Evolutionary conservation across 176 grass and related monocot genomes (phyloP), one percentile per base, ranked within the genome.

Genomic region (Tillandsia leiboldiana): DNA sequence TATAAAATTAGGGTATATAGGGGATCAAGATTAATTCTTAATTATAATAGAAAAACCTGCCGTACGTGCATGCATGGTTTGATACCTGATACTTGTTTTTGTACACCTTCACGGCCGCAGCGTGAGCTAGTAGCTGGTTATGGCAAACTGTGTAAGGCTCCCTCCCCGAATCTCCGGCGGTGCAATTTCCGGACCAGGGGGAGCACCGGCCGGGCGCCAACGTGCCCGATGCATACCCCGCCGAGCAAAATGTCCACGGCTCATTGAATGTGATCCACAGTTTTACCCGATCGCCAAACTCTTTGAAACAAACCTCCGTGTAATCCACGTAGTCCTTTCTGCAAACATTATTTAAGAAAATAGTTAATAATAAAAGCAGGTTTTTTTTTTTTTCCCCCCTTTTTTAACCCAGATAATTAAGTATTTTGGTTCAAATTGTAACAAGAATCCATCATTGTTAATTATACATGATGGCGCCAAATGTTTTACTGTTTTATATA

Each of bases 211-310:
- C 85, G 3, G 82, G 89, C 0, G 89, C 53, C 13, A 2, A 3
- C 0, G 0, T 0, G 0, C 89, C 82, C 14, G 49, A 26, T 0
- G 66, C 76, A 62, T 88, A 92, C 0, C 85, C 82, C 0, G 0
- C 0, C 2, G 67, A 49, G 63, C 76, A 85, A 18, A 78, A 85
- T 5, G 1, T 53, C 72, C 71, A 79, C 0, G 89, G 89, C 77
- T 88, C 54, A 14, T 59, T 86, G 47, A 86, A 77, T 22, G 83
- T 96, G n/a, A 83, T 88, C 92, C 88, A 96, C 75, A 68, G 50
- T 75, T 96, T 84, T n/a, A 96, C 88, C 0, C 88, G 75, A 65
- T 91, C 88, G 62, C 92, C 88, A 49, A 96, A 96, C 29, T 91
- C 85, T 1, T n/a, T 72, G 78, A 89, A 96, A 82, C 83, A 87